Conservation (phyloP, 2,329 filamentous ascomycete genomes). For the Colletotrichum filicis region DNA sequence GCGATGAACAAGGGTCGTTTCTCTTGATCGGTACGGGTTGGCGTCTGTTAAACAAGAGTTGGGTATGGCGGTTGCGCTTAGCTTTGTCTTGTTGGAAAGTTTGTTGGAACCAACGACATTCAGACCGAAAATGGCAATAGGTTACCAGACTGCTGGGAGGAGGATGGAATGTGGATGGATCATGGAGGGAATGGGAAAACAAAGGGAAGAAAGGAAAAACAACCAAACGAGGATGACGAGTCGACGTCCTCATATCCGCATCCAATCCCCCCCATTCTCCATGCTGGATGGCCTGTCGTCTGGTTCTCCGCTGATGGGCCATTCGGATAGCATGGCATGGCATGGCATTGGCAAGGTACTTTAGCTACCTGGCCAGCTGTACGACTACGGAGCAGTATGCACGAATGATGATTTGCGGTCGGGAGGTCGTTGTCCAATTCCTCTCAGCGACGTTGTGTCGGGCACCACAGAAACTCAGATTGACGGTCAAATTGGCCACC, state of each 20-base stretch:
- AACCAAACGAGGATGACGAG: constrained; percentile 7
- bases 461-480: not conserved
- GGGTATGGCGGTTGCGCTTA: not conserved
- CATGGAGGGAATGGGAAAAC: constrained; percentile 14
- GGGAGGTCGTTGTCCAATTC: not conserved
- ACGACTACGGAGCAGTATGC: not conserved
- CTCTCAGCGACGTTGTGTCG: constrained; percentile 3
- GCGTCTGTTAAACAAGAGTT: not conserved
- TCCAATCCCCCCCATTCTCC: not conserved
- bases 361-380: too few relatives aligned
- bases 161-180: not conserved
- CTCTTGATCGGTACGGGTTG: not conserved
- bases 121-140: constrained; percentile 2
- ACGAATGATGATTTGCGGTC: constrained; percentile 16
- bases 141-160: constrained; percentile 30
- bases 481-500: not conserved
- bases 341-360: not conserved
- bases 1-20: constrained; percentile 14
- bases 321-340: not conserved
- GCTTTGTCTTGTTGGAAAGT: constrained; percentile 7
- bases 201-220: constrained; percentile 8
- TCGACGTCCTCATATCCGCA: constrained; percentile 24
- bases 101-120: constrained; percentile 2
- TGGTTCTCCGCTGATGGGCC: not conserved
- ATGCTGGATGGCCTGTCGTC: not conserved